Evolutionary conservation across 2,329 filamentous ascomycete species (phyloP).

Genomic region (Nemania sp.): DNA sequence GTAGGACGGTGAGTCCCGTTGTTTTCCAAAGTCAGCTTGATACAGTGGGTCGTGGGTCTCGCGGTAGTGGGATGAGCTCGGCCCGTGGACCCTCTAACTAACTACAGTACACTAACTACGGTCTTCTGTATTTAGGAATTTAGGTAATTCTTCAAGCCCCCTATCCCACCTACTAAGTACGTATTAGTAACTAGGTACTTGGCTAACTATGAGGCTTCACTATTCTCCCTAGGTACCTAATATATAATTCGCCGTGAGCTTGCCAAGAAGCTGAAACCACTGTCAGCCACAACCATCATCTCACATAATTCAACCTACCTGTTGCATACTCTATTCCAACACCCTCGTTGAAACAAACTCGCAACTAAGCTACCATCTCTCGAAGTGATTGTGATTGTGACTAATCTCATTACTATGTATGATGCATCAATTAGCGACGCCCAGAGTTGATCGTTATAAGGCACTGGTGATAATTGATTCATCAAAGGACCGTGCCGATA

Average conservation of each 20-base stretch:
- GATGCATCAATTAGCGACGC: conserved; percentile 19
- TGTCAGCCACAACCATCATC: neutral
- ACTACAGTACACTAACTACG: too few species aligned
- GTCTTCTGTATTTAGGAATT: neutral
- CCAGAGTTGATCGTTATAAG: conserved; percentile 9
- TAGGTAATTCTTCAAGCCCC: conserved; percentile 10
- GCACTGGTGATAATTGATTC: conserved; percentile 8
- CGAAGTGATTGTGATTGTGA: conserved; percentile 7
- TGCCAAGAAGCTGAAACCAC: conserved; percentile 7
- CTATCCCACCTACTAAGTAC: too few species aligned
- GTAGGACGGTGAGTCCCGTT: conserved; percentile 3
- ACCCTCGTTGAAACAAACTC: neutral
- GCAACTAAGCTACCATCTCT: neutral
- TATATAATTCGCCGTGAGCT: neutral
- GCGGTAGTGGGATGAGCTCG: conserved; percentile 3
- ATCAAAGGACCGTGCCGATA: conserved; percentile 15
- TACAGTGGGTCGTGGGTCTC: neutral
- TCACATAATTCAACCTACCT: conserved; percentile 17
- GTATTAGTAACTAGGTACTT: neutral
- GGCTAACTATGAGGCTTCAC: neutral
- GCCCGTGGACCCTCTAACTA: neutral
- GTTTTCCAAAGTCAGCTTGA: conserved; percentile 1
- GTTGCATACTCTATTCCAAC: conserved; percentile 4
- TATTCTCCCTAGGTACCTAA: neutral
- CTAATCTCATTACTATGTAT: conserved; percentile 7